Conservation (phyloP, 1,284 basidiomycete genomes). For the Somion occarium region DNA sequence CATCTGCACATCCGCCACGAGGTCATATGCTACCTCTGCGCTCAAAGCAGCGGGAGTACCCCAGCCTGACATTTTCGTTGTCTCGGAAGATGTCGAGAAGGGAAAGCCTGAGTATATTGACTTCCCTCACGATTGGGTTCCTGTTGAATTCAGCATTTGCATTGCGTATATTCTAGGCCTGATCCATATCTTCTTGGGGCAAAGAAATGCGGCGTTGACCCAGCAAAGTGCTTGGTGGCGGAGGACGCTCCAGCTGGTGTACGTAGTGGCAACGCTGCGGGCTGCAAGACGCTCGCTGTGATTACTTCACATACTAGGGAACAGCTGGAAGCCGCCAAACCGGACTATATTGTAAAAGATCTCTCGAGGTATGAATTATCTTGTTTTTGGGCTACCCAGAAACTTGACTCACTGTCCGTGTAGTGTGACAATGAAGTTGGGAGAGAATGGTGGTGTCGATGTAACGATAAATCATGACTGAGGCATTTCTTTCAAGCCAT, state of each 20-base stretch:
- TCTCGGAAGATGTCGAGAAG: conserved; percentile 70
- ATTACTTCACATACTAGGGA: conserved; percentile 73
- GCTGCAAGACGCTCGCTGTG: conserved; percentile 74
- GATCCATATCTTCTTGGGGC: conserved; percentile 84
- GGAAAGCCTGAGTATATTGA: conserved; percentile 72
- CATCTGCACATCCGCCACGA: conserved; percentile 64
- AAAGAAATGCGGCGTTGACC: conserved; percentile 52
- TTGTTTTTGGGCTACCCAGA: neutral
- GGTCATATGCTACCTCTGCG: conserved; percentile 53
- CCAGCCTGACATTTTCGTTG: conserved; percentile 64
- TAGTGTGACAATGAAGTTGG: conserved; percentile 42
- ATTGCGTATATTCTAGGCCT: conserved; percentile 44
- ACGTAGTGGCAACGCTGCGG: conserved; percentile 69
- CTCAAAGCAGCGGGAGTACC: conserved; percentile 48
- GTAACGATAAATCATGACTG: conserved; percentile 35
- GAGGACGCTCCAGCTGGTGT: conserved; percentile 84
- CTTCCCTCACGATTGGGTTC: conserved; percentile 11
- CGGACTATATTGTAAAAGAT: conserved; percentile 61
- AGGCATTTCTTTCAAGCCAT: neutral
- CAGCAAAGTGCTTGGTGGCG: conserved; percentile 71
- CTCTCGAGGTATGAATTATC: conserved; percentile 46
- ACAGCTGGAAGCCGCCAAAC: conserved; percentile 51
- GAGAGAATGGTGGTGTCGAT: conserved; percentile 36
- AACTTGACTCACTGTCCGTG: neutral
- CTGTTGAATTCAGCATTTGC: conserved; percentile 20